Evolutionary conservation across 331 rosid species (phyloP).

Genomic region (Quercus lobata): DNA sequence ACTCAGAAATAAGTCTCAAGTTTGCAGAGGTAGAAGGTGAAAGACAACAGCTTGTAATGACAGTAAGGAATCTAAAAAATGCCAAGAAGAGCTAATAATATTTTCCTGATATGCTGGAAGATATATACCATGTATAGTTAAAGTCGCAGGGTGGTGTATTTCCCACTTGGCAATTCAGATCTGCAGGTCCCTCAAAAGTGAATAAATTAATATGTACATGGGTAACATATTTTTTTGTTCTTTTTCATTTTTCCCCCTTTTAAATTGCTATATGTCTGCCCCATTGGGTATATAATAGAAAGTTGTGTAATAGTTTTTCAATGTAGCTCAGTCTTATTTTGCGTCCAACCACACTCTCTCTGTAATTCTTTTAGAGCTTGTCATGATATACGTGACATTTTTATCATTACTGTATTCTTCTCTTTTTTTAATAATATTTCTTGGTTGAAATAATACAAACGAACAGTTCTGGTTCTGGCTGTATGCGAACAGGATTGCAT

Average conservation of each 20-base stretch:
- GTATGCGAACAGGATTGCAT: neutral
- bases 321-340: constrained; percentile 11
- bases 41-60: constrained; percentile 95
- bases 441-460: neutral
- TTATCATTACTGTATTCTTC: constrained; percentile 19
- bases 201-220: constrained; percentile 53
- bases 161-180: constrained; percentile 18
- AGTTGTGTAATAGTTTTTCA: constrained; percentile 18
- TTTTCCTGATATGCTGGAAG: constrained; percentile 22
- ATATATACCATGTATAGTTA: constrained; percentile 49
- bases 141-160: constrained; percentile 27
- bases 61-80: constrained; percentile 69
- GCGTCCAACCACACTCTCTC: constrained; percentile 19
- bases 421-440: neutral
- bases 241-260: neutral
- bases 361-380: constrained; percentile 25
- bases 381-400: constrained; percentile 7
- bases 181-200: constrained; percentile 26
- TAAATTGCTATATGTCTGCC: constrained; percentile 29
- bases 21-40: constrained; percentile 99
- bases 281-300: constrained; percentile 24
- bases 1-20: constrained; percentile 94
- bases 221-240: constrained; percentile 25
- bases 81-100: constrained; percentile 41
- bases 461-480: neutral